Evolutionary conservation across 768 basidiomycete genomes (phyloP).

Genomic region (Suillus spraguei): DNA sequence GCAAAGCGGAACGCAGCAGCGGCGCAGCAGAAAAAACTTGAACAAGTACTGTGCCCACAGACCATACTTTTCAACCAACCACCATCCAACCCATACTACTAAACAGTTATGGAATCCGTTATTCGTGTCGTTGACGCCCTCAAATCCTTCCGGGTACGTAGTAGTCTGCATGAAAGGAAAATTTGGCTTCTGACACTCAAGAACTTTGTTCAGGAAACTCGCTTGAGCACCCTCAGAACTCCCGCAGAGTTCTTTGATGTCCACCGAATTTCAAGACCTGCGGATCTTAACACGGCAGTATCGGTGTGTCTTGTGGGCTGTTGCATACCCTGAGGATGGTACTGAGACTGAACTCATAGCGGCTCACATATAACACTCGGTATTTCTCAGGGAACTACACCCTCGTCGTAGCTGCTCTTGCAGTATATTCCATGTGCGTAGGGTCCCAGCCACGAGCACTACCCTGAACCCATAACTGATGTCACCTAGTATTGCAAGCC

Average conservation of each 20-base stretch:
- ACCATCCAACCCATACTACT: constrained; percentile 10
- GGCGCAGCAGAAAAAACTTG: constrained; percentile 18
- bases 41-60: background rate
- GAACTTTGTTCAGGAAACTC: constrained; percentile 68
- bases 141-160: constrained; percentile 68
- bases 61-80: background rate
- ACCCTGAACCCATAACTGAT: background rate
- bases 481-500: constrained; percentile 69
- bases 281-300: constrained; percentile 78
- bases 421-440: constrained; percentile 84
- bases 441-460: background rate
- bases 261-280: constrained; percentile 82
- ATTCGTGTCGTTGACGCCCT: constrained; percentile 68
- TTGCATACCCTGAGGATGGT: background rate
- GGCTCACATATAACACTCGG: constrained; percentile 93
- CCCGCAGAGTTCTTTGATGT: constrained; percentile 82
- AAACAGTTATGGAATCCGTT: constrained; percentile 58
- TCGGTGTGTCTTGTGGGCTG: constrained; percentile 48
- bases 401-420: constrained; percentile 72
- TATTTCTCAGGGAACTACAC: constrained; percentile 94
- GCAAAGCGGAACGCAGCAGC: constrained; percentile 4
- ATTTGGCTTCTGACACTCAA: background rate
- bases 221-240: constrained; percentile 72
- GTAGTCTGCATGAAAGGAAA: background rate
- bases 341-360: constrained; percentile 42